These are phyloP conservation scores for Candida krabiensis DNA, from an alignment of 805 yeast species.

Conservation along the genomic window DNA sequence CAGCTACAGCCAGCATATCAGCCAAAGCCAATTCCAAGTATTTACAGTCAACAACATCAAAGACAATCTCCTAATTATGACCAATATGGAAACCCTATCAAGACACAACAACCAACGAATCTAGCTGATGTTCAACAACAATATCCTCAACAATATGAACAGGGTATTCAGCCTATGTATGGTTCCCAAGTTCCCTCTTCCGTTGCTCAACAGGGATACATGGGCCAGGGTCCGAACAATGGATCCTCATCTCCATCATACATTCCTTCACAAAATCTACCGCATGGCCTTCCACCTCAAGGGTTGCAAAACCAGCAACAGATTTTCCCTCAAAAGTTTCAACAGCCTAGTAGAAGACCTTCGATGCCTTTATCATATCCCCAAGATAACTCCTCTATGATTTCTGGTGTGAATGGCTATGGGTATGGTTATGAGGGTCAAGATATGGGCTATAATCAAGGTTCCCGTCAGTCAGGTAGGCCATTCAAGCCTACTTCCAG, in stretches of 20 bases:
- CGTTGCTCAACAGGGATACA: constrained; percentile 3
- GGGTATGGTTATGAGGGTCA: constrained; percentile 15
- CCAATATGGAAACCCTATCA: constrained; percentile 18
- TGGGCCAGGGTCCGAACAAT: constrained; percentile 7
- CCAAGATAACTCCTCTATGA: constrained; percentile 24
- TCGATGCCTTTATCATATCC: constrained; percentile 25
- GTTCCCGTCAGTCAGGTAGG: constrained; percentile 21
- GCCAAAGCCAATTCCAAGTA: constrained; percentile 20
- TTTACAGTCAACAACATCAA: constrained; percentile 12
- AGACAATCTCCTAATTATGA: constrained; percentile 17
- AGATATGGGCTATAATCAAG: constrained; percentile 17
- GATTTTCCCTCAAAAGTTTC: constrained; percentile 24
- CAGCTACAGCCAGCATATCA: constrained; percentile 22
- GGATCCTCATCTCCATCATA: constrained; percentile 30
- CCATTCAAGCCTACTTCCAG: constrained; percentile 43
- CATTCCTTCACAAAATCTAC: constrained; percentile 30
- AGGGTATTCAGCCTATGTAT: constrained; percentile 8
- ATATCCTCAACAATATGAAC: constrained; percentile 7
- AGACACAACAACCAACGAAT: constrained; percentile 15
- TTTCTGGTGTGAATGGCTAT: constrained; percentile 19
- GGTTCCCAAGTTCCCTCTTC: neutral
- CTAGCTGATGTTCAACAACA: constrained; percentile 23
- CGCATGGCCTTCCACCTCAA: constrained; percentile 36
- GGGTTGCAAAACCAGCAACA: constrained; percentile 33
- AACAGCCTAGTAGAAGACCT: constrained; percentile 28